A percentile compares a stretch with the other conserved stretches of the same genome.
Conservation (phyloP, 352 stramenopile genomes). For the Chrysophaeum taylorii region DNA sequence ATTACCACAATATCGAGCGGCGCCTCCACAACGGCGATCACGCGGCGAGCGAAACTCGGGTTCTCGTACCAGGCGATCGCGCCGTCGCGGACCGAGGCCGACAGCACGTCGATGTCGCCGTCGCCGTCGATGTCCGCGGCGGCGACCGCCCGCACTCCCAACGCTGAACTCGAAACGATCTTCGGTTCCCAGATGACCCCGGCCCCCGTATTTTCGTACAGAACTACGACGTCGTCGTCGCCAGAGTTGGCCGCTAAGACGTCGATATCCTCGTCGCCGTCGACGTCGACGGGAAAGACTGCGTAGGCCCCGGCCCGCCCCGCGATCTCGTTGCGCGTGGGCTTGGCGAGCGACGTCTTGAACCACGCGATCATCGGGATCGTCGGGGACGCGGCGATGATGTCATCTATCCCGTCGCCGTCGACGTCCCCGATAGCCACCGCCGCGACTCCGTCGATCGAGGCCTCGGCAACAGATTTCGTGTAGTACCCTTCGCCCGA, state of each 20-base stretch:
- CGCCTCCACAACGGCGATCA: not conserved
- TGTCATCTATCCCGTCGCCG: not conserved
- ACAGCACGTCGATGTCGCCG: conserved; percentile 4
- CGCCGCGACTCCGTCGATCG: too few species aligned
- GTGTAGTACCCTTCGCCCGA: not conserved
- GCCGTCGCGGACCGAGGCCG: not conserved
- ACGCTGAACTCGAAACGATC: not conserved
- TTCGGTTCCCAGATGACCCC: not conserved
- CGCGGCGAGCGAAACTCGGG: not conserved
- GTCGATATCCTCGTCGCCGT: conserved; percentile 28
- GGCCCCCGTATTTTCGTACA: not conserved
- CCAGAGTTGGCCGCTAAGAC: conserved; percentile 16
- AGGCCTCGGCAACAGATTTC: not conserved
- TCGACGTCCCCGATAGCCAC: not conserved
- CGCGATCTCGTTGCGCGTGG: too few species aligned
- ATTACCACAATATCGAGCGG: not conserved
- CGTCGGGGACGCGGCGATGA: not conserved
- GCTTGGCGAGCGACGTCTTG: not conserved
- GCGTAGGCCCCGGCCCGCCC: too few species aligned
- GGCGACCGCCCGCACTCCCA: not conserved
- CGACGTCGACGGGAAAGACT: conserved; percentile 24
- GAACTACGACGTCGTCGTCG: not conserved
- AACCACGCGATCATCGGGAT: not conserved
- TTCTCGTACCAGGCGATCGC: conserved; percentile 5
- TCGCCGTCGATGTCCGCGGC: not conserved